Percentiles rank a stretch among this genome's conserved stretches.
Conservation (phyloP, 2,329 filamentous ascomycete genomes). For the Chalaropsis ovoidea region DNA sequence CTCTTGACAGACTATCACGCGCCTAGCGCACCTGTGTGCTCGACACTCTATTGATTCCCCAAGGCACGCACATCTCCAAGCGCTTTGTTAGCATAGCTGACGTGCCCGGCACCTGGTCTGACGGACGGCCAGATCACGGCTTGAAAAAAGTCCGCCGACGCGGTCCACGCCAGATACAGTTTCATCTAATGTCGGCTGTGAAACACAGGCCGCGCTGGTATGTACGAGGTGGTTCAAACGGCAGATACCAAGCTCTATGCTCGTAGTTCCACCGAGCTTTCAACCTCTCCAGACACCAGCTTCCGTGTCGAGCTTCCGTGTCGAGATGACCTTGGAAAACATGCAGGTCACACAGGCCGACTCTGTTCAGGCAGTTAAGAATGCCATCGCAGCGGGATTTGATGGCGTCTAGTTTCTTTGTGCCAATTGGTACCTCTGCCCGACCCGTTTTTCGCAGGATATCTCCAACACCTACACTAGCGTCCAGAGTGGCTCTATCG, state of each 20-base stretch:
- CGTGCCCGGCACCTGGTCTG: too few relatives aligned
- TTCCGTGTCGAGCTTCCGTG: too few relatives aligned
- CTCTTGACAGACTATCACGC: too few relatives aligned
- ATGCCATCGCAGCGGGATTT: slow-evolving; percentile 53
- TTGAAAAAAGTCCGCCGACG: slow-evolving; percentile 52
- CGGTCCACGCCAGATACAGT: slow-evolving; percentile 52
- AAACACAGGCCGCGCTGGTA: slow-evolving; percentile 50
- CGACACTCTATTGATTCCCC: slow-evolving; percentile 38
- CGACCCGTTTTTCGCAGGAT: slow-evolving; percentile 51
- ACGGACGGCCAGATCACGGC: slow-evolving; percentile 45
- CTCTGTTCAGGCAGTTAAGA: slow-evolving; percentile 46
- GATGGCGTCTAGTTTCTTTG: slow-evolving; percentile 55
- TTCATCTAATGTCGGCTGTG: slow-evolving; percentile 57
- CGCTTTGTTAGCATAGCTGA: slow-evolving; percentile 34
- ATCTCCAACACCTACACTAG: slow-evolving; percentile 45
- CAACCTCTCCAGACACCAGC: slow-evolving; percentile 38
- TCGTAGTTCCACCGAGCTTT: slow-evolving; percentile 30
- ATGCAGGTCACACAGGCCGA: slow-evolving; percentile 54
- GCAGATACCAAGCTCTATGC: slow-evolving; percentile 20
- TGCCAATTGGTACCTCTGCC: slow-evolving; percentile 54
- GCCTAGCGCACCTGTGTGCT: slow-evolving; percentile 35
- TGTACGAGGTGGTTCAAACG: slow-evolving; percentile 34
- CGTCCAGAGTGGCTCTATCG: slow-evolving; percentile 44
- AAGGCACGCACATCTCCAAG: slow-evolving; percentile 38
- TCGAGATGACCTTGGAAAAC: slow-evolving; percentile 54